Evolutionary conservation across 441 rosid genomes (phyloP), one percentile per base, ranked within the genome.

Genomic region (Codiaeum variegatum): DNA sequence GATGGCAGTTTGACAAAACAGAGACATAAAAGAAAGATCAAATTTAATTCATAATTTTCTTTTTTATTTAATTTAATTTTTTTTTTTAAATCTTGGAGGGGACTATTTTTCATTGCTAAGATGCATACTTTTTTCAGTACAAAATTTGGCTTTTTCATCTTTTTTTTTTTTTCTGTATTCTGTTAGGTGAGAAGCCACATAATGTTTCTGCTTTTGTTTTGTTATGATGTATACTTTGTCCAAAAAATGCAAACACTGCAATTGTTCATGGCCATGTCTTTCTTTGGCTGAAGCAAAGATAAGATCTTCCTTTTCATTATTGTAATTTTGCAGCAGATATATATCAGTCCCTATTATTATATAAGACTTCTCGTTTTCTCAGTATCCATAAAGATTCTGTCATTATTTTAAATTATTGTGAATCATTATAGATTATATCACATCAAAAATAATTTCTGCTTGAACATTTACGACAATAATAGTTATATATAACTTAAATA

Each of bases 161-260:
- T n/a, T 19, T 3, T 32, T 23, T 40, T 18, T 64, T n/a, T 38
- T 44, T n/a, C 15, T 28, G 15, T 24, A 15, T 29, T 65, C 12
- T 44, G 70, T 66, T 66, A 66, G 70, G 58, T 66, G 58, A 66
- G 58, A 66, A 47, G 52, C 51, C 34, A 64, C 52, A 21, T 13
- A 19, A 18, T 34, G 13, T 47, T 47, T 36, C 36, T 62, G 52
- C 34, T 42, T 34, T 42, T 64, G 52, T 42, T 34, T 42, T 64
- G 52, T 42, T 44, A 21, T 42, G 67, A 32, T 61, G 0, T 11
- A 18, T 47, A 47, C 52, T 47, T 63, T 64, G 52, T 24, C 67
- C 40, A 23, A 51, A 23, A 6, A 40, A 9, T 64, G 49, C 19
- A 42, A 21, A 24, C 21, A 62, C 34, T 62, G 47, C 23, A 5